Evolutionary conservation across 768 basidiomycete species (phyloP).

Genomic region (Boletus speciosus): DNA sequence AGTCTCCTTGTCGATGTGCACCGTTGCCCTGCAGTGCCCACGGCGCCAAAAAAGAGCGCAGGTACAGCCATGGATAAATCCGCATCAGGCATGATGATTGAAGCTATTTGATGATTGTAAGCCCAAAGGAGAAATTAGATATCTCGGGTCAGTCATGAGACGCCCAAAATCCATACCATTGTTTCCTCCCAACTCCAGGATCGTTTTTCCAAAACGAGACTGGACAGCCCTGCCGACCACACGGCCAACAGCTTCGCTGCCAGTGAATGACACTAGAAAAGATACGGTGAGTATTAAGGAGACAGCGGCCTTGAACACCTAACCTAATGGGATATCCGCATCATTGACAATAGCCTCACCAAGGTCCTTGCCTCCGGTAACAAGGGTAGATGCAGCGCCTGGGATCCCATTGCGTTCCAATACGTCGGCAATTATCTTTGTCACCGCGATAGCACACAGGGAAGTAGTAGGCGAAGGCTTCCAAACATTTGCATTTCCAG

Average conservation of each 20-base stretch:
- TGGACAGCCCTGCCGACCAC: conserved; percentile 87
- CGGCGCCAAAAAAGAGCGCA: conserved; percentile 89
- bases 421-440: conserved; percentile 76
- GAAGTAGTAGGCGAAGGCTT: conserved; percentile 91
- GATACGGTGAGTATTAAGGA: neutral
- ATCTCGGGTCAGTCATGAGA: conserved; percentile 19
- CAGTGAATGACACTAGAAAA: conserved; percentile 84
- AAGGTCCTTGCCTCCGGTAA: conserved; percentile 77
- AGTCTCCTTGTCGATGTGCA: conserved; percentile 93
- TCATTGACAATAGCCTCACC: conserved; percentile 79
- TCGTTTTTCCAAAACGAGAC: conserved; percentile 82
- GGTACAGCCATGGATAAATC: conserved; percentile 87
- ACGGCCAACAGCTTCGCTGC: conserved; percentile 84
- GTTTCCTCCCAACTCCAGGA: conserved; percentile 93
- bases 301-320: conserved; percentile 10
- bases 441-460: conserved; percentile 86
- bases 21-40: conserved; percentile 72
- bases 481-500: conserved; percentile 93
- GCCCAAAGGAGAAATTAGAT: conserved; percentile 15
- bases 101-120: conserved; percentile 48
- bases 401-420: conserved; percentile 81
- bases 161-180: conserved; percentile 57
- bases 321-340: conserved; percentile 74
- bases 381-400: conserved; percentile 78
- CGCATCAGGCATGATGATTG: conserved; percentile 91